These are phyloP conservation scores for Stereum hirsutum DNA, from an alignment of 1,284 basidiomycete species.

Conservation along the genomic window DNA sequence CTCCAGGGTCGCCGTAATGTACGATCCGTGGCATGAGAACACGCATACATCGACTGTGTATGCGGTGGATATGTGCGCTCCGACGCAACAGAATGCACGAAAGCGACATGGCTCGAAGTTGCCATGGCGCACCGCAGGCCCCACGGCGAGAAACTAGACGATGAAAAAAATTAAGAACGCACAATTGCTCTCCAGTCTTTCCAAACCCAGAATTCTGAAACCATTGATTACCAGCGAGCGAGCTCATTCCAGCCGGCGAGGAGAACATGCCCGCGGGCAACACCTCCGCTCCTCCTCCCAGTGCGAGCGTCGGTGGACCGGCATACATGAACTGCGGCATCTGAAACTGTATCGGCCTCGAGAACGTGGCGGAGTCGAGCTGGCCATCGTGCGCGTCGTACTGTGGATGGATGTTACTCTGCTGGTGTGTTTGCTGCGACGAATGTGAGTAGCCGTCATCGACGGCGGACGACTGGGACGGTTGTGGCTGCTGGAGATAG, in stretches of 20 bases:
- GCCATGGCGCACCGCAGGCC: no score
- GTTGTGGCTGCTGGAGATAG: constrained; percentile 22
- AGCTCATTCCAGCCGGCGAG: constrained; percentile 21
- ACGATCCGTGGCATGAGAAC: no score
- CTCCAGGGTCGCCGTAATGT: no score
- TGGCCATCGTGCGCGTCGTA: constrained; percentile 10
- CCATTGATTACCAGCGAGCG: no score
- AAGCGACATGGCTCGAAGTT: no score
- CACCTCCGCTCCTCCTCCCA: constrained; percentile 66
- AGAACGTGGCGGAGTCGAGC: constrained; percentile 4
- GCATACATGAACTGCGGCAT: constrained; percentile 54
- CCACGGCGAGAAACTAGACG: no score
- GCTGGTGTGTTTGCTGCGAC: background rate
- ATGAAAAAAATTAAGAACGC: constrained; percentile 7
- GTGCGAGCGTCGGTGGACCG: constrained; percentile 46
- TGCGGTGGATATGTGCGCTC: no score
- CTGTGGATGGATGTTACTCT: background rate
- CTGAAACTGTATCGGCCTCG: constrained; percentile 38
- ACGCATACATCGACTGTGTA: no score
- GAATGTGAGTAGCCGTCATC: background rate
- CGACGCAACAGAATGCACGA: no score
- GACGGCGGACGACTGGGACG: background rate
- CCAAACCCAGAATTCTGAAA: constrained; percentile 35
- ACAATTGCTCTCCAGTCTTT: no score
- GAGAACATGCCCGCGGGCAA: constrained; percentile 38